Percentiles rank a stretch among this genome's conserved stretches.
These are phyloP conservation scores for Penicillium taxi DNA, from an alignment of 495 filamentous ascomycete genomes.

Conservation along the genomic window DNA sequence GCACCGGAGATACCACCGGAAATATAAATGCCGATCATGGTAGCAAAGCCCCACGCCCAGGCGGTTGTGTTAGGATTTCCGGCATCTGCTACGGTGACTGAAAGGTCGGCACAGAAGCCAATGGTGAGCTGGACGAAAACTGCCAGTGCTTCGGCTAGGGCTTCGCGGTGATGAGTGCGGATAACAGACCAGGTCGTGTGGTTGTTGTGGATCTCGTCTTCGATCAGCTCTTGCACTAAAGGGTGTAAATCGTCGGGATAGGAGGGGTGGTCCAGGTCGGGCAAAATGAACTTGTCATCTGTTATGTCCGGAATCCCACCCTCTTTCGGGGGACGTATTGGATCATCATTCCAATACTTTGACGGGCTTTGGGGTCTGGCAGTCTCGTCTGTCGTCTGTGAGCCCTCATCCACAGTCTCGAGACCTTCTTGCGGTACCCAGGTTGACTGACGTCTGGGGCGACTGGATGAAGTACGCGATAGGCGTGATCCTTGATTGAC, in stretches of 20 bases:
- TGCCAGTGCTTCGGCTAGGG: conserved; percentile 44
- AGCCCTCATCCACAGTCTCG: conserved; percentile 21
- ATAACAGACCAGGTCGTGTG: conserved; percentile 48
- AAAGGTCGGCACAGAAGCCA: conserved; percentile 42
- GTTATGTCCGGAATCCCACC: conserved; percentile 2
- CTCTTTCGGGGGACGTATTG: conserved; percentile 15
- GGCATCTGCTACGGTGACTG: conserved; percentile 35
- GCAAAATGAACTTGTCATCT: conserved; percentile 12
- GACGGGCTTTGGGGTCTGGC: conserved; percentile 5
- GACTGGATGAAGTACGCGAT: conserved; percentile 23
- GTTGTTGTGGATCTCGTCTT: conserved; percentile 41
- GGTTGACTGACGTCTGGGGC: conserved; percentile 16
- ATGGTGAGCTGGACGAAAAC: conserved; percentile 38
- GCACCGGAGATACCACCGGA: conserved; percentile 49
- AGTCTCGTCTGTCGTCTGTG: conserved; percentile 9
- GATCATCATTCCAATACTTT: conserved; percentile 14
- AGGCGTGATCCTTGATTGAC: conserved; percentile 15
- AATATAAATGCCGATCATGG: conserved; percentile 52
- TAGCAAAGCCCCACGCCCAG: conserved; percentile 49
- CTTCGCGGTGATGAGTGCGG: conserved; percentile 42
- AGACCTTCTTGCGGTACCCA: conserved; percentile 18
- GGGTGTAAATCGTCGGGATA: conserved; percentile 37
- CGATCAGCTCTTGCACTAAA: conserved; percentile 31
- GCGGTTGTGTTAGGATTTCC: conserved; percentile 42
- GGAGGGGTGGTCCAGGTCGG: conserved; percentile 16